Percentiles rank a stretch among this genome's conserved stretches.
phyloP scores from a whole-genome alignment of 2,329 filamentous ascomycete genomes.

The Fusarium sp. region DNA sequence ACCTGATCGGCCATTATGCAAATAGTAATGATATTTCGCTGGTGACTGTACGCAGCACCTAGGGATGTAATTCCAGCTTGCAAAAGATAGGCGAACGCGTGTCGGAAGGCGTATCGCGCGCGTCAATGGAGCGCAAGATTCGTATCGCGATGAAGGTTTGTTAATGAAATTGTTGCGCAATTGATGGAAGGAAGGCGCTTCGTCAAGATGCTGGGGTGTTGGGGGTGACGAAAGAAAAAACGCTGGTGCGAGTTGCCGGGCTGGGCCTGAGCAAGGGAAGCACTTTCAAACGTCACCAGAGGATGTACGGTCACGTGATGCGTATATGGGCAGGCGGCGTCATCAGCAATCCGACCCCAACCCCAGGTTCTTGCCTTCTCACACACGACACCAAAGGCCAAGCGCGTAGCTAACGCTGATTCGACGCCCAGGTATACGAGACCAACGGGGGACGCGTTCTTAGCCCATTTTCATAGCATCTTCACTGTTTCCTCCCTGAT shows the following conservation, averaged over 20 bases:
- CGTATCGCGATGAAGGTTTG: conserved; percentile 47
- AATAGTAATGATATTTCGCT: conserved; percentile 37
- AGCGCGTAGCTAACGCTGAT: conserved; percentile 36
- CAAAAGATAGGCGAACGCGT: conserved; percentile 47
- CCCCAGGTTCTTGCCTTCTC: conserved; percentile 27
- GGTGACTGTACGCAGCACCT: conserved; percentile 29
- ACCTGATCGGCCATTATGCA: conserved; percentile 54
- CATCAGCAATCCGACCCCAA: conserved; percentile 34
- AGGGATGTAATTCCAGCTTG: conserved; percentile 29
- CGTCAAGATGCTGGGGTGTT: conserved; percentile 49
- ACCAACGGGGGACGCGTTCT: conserved; percentile 28
- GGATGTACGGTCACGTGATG: conserved; percentile 48
- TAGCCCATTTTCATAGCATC: conserved; percentile 19
- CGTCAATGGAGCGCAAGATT: conserved; percentile 47
- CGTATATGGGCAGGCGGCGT: conserved; percentile 39
- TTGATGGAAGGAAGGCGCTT: conserved; percentile 47
- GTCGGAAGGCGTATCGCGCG: conserved; percentile 45
- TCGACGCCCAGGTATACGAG: conserved; percentile 35
- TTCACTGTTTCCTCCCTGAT: conserved; percentile 11
- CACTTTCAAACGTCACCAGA: conserved; percentile 52
- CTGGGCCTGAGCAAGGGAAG: conserved; percentile 38
- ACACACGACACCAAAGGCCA: conserved; percentile 30
- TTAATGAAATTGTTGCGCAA: conserved; percentile 48
- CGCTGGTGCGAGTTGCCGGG: conserved; percentile 48
- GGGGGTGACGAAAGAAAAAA: conserved; percentile 52